Evolutionary conservation across 257 asterid species (phyloP).

Genomic region (Echium plantagineum): DNA sequence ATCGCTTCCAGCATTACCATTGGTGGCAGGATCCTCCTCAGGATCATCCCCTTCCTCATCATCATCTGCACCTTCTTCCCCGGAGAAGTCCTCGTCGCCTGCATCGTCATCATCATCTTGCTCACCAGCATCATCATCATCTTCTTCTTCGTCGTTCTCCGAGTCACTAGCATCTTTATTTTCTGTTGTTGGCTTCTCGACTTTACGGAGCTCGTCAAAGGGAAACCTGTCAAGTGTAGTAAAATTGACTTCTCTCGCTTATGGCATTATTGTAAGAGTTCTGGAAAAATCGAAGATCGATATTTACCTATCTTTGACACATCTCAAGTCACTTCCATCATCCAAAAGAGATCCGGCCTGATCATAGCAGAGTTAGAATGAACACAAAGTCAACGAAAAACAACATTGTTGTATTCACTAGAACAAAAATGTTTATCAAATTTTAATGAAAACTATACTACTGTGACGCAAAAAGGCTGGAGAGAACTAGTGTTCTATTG

Average conservation of each 20-base stretch:
- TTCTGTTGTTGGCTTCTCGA: constrained; percentile 35
- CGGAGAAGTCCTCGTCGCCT: constrained; percentile 77
- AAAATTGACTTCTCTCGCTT: background rate
- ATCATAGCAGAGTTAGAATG: too few species aligned
- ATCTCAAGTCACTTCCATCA: too few species aligned
- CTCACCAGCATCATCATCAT: constrained; percentile 36
- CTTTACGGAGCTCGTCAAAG: constrained; percentile 32
- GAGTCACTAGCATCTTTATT: constrained; percentile 59
- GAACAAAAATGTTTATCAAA: too few species aligned
- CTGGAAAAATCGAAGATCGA: background rate
- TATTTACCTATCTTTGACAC: too few species aligned
- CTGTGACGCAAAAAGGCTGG: too few species aligned
- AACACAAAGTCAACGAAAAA: background rate
- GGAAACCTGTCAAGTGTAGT: constrained; percentile 39
- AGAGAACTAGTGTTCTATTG: too few species aligned
- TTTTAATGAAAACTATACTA: too few species aligned
- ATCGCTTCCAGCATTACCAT: constrained; percentile 56
- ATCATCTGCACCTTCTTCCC: constrained; percentile 61
- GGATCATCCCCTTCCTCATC: constrained; percentile 46
- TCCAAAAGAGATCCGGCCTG: too few species aligned
- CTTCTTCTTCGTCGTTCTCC: constrained; percentile 70
- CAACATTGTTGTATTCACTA: too few species aligned
- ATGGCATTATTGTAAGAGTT: background rate
- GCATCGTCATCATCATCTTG: constrained; percentile 59
- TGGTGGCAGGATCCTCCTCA: constrained; percentile 40